Base-by-base conservation (phyloP, 2,329 filamentous ascomycete species). In the Alternaria tenuissima region DNA sequence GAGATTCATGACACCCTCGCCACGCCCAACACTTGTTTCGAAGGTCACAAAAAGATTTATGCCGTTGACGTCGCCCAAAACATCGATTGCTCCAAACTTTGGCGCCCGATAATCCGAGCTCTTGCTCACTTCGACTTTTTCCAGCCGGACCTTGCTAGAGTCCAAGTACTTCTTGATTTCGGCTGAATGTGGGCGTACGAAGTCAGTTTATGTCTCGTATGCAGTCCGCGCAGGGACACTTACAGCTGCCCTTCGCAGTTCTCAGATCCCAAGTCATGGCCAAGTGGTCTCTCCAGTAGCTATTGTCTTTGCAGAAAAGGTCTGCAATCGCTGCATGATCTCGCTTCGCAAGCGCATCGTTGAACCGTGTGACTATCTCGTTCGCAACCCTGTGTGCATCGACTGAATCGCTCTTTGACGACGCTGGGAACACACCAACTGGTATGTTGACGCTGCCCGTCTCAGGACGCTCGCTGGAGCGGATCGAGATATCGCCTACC, bases 251-350 rank as follows among this genome's bases (percentile, higher is more conserved):
- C 51, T 76, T 73, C n/a, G 85, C 67, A 0, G 87, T 89, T 36
- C 81, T 84, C 24, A 87, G 80, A 34, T 86, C 81, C 82, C 86
- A 88, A 0, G 84, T 83, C 9, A 88, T 68, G 7, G 79, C 82
- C 4, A 89, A 80, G 55, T 88, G 84, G 67, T 89, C 87, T 38
- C 86, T 80, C 86, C 86, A 89, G 69, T 84, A 87, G 22, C 82
- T 79, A 38, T 83, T 80, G 41, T 84, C 79, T 11, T 83, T 75
- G 3, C 83, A 65, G 64, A 88, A 87, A 0, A 87, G 78, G 5
- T 74, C 62, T 1, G 70, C 52, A 7, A 73, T 44, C 5, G 59
- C 55, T 16, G 61, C 39, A 42, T 78, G 69, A 52, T 85, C 76
- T 3, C 77, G 69, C 11, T 65, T 70, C 5, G 66, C 56, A 0